A percentile compares a stretch with the other conserved stretches of the same genome.
These are phyloP conservation scores for Fragaria ananassa DNA, from an alignment of 306 rosid genomes.

Conservation along the genomic window DNA sequence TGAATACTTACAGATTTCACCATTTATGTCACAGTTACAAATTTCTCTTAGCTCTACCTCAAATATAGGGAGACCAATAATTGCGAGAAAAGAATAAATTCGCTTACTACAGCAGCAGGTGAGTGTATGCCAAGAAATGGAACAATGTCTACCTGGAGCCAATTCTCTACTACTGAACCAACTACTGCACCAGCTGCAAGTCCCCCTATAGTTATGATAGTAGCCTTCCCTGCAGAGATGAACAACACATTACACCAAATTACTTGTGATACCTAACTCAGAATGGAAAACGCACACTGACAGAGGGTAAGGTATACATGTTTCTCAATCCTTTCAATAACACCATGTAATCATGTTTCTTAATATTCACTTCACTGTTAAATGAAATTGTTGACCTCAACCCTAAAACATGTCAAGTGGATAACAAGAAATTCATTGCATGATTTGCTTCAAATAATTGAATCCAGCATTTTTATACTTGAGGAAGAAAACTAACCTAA, in stretches of 20 bases:
- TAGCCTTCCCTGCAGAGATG: conserved; percentile 82
- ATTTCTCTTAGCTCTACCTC: conserved; percentile 49
- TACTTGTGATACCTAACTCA: background rate
- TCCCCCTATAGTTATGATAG: conserved; percentile 83
- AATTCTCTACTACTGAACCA: conserved; percentile 88
- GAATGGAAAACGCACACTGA: background rate
- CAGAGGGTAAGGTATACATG: background rate
- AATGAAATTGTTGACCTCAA: background rate
- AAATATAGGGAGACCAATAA: conserved; percentile 87
- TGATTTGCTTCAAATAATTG: background rate
- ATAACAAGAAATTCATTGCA: background rate
- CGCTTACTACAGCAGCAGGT: conserved; percentile 91
- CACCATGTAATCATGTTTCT: background rate
- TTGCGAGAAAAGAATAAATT: conserved; percentile 80
- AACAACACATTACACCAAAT: conserved; percentile 6
- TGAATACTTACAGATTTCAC: conserved; percentile 74
- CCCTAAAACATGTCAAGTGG: background rate
- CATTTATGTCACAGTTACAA: conserved; percentile 34
- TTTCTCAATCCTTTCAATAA: background rate
- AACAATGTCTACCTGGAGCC: conserved; percentile 95
- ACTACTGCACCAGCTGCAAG: conserved; percentile 87
- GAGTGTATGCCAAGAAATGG: conserved; percentile 92
- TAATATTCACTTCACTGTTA: background rate
- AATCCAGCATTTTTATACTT: background rate
- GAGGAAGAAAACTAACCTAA: background rate